Evolutionary conservation across 164 flowering plant genomes (phyloP), one percentile per base, ranked within the genome.

Genomic region (Warburgia ugandensis): DNA sequence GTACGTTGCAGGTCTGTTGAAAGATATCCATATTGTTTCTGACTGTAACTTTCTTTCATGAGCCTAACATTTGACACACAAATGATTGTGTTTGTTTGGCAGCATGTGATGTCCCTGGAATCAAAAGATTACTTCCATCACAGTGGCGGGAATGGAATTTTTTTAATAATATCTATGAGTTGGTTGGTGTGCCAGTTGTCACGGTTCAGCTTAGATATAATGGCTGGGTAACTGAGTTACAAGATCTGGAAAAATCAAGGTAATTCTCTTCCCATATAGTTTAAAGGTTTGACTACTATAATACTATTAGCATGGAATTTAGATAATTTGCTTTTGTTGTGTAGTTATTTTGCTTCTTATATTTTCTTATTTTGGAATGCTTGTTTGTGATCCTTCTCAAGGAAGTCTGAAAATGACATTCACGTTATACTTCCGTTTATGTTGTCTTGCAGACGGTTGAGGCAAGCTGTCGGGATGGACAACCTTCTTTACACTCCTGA

Each of bases 51-150:
- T 49, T 40, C 2, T 59, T 32, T 43, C 4, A 6, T 48, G 23
- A 20, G n/a, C 22, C 22, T 23, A 22, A 28, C 45, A 25, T 45
- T 62, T 47, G 47, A 28, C 19, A 19, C n/a, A n/a, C 17, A 31
- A 31, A 16, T 20, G 32, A n/a, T 19, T 53, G n/a, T 31, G 29
- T 66, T 61, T 29, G 62, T 49, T 22, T 66, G 60, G 43, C 79
- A 92, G 98, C 99, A 20, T 92, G 96, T 65, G 99, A 92, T 78
- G 91, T 92, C 48, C 99, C 99, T 61, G 99, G 99, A 56, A 92
- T 92, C 53, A 87, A 87, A 68, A 81, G 90, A 74, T 67, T 91
- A 54, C 54, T 91, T 59, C 98, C 98, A 22, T 29, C 59, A n/a
- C 60, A 77, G 26, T 92, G 98, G 98, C 81, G 94, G 73, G 84